These are phyloP conservation scores for Gypsophila paniculata DNA, from an alignment of 179 eudicot genomes.

Conservation along the genomic window DNA sequence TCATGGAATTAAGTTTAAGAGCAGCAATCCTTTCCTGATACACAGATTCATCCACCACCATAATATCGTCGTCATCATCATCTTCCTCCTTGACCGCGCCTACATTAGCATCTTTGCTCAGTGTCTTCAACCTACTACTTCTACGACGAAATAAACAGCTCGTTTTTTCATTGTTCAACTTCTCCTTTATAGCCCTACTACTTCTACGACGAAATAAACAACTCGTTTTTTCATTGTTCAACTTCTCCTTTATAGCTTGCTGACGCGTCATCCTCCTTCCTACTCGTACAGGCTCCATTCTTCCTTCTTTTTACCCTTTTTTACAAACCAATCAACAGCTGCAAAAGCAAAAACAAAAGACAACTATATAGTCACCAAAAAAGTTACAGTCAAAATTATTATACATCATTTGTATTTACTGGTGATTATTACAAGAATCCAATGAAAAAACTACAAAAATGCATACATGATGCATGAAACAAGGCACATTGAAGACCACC, in stretches of 20 bases:
- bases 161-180: not conserved
- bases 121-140: not conserved
- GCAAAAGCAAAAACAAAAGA: not conserved
- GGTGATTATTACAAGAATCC: not conserved
- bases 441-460: not conserved
- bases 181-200: not conserved
- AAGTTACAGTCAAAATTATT: too few species aligned
- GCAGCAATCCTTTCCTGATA: not conserved
- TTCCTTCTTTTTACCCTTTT: not conserved
- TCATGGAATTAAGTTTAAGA: not conserved
- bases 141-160: not conserved
- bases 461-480: too few species aligned
- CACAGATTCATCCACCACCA: slow-evolving; percentile 11
- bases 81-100: not conserved
- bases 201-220: not conserved
- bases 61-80: not conserved
- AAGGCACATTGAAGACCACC: not conserved
- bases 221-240: not conserved
- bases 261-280: slow-evolving; percentile 24
- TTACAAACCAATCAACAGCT: not conserved
- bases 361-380: not conserved
- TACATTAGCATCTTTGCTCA: not conserved
- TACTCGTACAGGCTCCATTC: slow-evolving; percentile 18
- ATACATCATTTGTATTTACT: too few species aligned
- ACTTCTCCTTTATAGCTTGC: not conserved